Percentiles rank a stretch among this genome's conserved stretches.
Evolutionary conservation across 2,329 filamentous ascomycete species (phyloP).

Genomic region (Aureobasidium lini): DNA sequence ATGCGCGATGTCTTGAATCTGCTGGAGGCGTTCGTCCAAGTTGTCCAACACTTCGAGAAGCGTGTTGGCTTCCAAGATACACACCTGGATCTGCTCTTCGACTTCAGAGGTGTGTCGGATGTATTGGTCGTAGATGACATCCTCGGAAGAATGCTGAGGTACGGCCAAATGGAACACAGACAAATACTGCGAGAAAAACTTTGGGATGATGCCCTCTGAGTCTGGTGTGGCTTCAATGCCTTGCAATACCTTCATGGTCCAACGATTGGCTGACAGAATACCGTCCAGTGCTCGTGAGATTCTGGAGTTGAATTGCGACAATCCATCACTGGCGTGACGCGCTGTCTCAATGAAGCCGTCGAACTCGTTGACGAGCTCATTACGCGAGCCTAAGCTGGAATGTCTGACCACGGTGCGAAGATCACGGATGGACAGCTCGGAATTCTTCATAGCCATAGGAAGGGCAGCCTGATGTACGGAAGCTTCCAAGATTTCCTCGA

Average conservation of each 20-base stretch:
- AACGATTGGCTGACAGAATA: constrained; percentile 66
- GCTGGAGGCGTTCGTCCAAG: constrained; percentile 61
- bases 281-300: constrained; percentile 67
- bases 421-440: constrained; percentile 66
- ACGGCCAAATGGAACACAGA: constrained; percentile 56
- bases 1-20: constrained; percentile 62
- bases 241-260: constrained; percentile 64
- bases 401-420: constrained; percentile 64
- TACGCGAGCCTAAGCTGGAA: constrained; percentile 58
- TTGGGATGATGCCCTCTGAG: constrained; percentile 31
- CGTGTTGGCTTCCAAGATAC: constrained; percentile 64
- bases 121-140: constrained; percentile 63
- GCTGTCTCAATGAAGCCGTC: constrained; percentile 67
- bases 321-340: constrained; percentile 54
- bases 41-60: constrained; percentile 58
- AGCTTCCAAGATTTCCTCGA: constrained; percentile 66
- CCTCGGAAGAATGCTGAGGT: constrained; percentile 50
- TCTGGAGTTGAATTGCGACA: constrained; percentile 69
- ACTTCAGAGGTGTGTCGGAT: constrained; percentile 63
- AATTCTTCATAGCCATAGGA: constrained; percentile 71
- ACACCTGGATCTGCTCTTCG: constrained; percentile 57
- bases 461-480: constrained; percentile 58
- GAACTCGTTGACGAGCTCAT: constrained; percentile 69
- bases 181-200: constrained; percentile 38
- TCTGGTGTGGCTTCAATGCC: constrained; percentile 45